Base-by-base conservation (phyloP, 139 green algal genomes). In the Trebouxia sp. region DNA sequence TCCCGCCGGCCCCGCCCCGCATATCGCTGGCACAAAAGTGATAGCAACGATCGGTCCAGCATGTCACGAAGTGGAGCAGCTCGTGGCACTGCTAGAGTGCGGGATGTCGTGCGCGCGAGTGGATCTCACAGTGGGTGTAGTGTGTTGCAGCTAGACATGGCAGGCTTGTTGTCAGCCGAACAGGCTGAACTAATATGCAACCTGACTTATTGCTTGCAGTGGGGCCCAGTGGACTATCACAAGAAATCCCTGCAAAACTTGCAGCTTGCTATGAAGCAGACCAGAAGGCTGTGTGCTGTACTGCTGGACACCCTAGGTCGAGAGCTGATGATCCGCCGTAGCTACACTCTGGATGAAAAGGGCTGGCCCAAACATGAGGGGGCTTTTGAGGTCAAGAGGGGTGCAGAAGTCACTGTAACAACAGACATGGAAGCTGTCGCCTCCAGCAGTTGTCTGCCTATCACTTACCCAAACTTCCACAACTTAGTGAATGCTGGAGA, bases 231-330 rank as follows among this genome's bases (percentile, higher is more conserved):
- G 78, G 87, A 91, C 41, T 93, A 91, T 75, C 92, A 97, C 80
- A 88, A 89, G 37, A 66, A 86, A 48, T 90, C 88, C 1, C 77
- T 97, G 32, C 56, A 88, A 20, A 97, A 97, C 75, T 81, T 98
- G 37, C 74, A 83, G 1, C 51, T 76, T 24, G 94, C 94, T 7
- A 89, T 93, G 85, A 65, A 79, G 37, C 79, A 81, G 37, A 95
- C 93, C 0, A 79, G 87, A 38, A 80, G 55, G 32, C 82, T 96
- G 70, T 96, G 94, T 84, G 92, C 89, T 53, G 90, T 95, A 5
- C 92, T 95, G 74, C 45, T 98, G 38, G 93, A 98, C 84, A 95
- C 92, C 0, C 70, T 87, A 42, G 94, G 94, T 4, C 67, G 88
- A 1, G 88, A 92, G 45, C 83, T 92, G 28, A 72, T 82, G 28